Evolutionary conservation across 108 stramenopile genomes (phyloP), one percentile per base, ranked within the genome.

Genomic region (Cyclotella distinguenda): DNA sequence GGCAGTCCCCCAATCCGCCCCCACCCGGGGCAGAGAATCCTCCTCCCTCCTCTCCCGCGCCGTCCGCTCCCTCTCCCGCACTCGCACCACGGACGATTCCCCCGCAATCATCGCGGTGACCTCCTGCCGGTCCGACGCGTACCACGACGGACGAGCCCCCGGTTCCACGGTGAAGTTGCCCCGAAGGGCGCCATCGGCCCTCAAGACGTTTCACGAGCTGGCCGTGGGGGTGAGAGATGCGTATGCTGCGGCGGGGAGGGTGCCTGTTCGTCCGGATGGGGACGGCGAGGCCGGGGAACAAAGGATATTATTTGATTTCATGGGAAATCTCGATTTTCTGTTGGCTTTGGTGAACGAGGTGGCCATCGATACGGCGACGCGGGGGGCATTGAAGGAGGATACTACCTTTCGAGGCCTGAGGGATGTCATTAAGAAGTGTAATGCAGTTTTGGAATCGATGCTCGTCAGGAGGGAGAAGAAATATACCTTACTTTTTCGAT

Each of bases 171-270:
- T 82, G 35, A 93, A 88, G 50, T 59, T 93, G 46, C 91, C 91
- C 3, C 74, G 91, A 13, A 80, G 89, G 32, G 91, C 91, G 6
- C 91, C 91, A 4, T 76, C 70, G 18, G 89, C 89, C 16, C 65
- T 93, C 13, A 93, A 93, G 47, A 75, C 82, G 19, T 93, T 93
- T 80, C 91, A 93, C 60, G 91, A 93, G 52, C 71, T 93, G 46
- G 91, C 91, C 0, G 87, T 93, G 43, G 91, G 86, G 31, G 58
- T 93, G 15, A 93, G 90, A 80, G 91, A 93, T 76, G 91, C 91
- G 48, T 93, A 86, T 64, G 82, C 77, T 22, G 91, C 91, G 1
- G 85, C 78, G 42, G 91, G 88, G 34, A 71, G 74, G 36, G 82
- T 84, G 3, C 88, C 88, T 4, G 54, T 33, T 11, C 77, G 78